phyloP scores from a whole-genome alignment of 805 yeast genomes.

The Barnettozyma wickerhamii region DNA sequence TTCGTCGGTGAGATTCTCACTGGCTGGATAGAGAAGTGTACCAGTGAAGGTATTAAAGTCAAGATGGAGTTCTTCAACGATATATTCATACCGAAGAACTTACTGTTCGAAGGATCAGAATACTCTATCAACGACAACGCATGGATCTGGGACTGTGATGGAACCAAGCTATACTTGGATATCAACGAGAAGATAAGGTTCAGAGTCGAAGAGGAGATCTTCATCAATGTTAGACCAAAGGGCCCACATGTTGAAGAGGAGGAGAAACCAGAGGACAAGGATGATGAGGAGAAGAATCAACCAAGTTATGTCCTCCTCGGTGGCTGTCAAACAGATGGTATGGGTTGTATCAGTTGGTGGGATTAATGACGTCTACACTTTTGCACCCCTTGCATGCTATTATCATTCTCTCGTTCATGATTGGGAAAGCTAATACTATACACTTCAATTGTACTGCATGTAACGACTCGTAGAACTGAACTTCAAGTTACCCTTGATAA shows the following conservation, averaged over 20 bases:
- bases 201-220: slow-evolving; percentile 85
- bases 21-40: slow-evolving; percentile 90
- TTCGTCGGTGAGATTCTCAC: slow-evolving; percentile 89
- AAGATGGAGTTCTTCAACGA: slow-evolving; percentile 89
- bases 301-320: slow-evolving; percentile 87
- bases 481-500: slow-evolving; percentile 96
- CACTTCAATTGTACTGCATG: slow-evolving; percentile 84
- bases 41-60: slow-evolving; percentile 79
- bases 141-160: slow-evolving; percentile 89
- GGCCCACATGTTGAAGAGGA: slow-evolving; percentile 44
- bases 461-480: slow-evolving; percentile 95
- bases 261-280: slow-evolving; percentile 20
- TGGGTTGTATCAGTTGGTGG: slow-evolving; percentile 98
- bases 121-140: slow-evolving; percentile 76
- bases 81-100: slow-evolving; percentile 78
- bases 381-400: too few relatives aligned
- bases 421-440: slow-evolving; percentile 1
- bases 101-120: slow-evolving; percentile 73
- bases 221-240: slow-evolving; percentile 77
- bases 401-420: slow-evolving; percentile 2
- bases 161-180: slow-evolving; percentile 76
- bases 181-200: slow-evolving; percentile 88
- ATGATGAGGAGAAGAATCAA: slow-evolving; percentile 36
- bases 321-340: slow-evolving; percentile 92
- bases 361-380: slow-evolving; percentile 38